phyloP scores from a whole-genome alignment of 2,329 filamentous ascomycete species.

The Westerdykella aurantiaca region DNA sequence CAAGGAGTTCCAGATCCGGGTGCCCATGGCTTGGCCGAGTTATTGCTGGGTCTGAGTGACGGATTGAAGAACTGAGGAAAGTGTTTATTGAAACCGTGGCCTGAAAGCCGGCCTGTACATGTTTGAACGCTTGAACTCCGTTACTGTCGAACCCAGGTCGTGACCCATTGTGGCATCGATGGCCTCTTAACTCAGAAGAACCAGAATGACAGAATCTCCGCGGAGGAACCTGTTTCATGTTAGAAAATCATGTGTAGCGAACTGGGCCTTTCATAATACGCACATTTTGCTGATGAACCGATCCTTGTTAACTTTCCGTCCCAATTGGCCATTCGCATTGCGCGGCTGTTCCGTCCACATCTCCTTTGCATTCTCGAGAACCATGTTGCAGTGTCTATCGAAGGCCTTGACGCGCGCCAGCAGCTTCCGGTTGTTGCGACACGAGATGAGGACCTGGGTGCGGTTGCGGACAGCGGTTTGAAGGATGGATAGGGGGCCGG shows the following conservation, averaged over 20 bases:
- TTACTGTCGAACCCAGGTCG: slow-evolving; percentile 8
- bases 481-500: slow-evolving; percentile 82
- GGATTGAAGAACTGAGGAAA: slow-evolving; percentile 37
- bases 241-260: slow-evolving; percentile 6
- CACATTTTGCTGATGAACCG: slow-evolving; percentile 97
- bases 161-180: slow-evolving; percentile 2
- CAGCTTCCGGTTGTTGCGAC: slow-evolving; percentile 97
- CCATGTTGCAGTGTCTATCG: slow-evolving; percentile 99
- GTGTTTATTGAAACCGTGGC: slow-evolving; percentile 23
- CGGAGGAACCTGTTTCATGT: slow-evolving; percentile 62
- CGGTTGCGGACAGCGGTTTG: slow-evolving; percentile 94
- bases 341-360: slow-evolving; percentile 98
- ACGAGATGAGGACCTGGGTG: slow-evolving; percentile 92
- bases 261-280: slow-evolving; percentile 32
- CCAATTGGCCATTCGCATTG: slow-evolving; percentile 79
- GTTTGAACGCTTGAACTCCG: slow-evolving; percentile 29
- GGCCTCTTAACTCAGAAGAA: slow-evolving; percentile 63
- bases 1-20: slow-evolving; percentile 69
- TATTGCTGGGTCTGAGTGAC: slow-evolving; percentile 72
- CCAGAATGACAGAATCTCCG: slow-evolving; percentile 82
- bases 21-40: slow-evolving; percentile 72
- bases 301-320: slow-evolving; percentile 91
- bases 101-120: slow-evolving; percentile 29
- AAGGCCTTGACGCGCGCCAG: slow-evolving; percentile 97
- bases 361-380: slow-evolving; percentile 94